Conservation (phyloP, 164 flowering plant species). For the Chimonanthus praecox region DNA sequence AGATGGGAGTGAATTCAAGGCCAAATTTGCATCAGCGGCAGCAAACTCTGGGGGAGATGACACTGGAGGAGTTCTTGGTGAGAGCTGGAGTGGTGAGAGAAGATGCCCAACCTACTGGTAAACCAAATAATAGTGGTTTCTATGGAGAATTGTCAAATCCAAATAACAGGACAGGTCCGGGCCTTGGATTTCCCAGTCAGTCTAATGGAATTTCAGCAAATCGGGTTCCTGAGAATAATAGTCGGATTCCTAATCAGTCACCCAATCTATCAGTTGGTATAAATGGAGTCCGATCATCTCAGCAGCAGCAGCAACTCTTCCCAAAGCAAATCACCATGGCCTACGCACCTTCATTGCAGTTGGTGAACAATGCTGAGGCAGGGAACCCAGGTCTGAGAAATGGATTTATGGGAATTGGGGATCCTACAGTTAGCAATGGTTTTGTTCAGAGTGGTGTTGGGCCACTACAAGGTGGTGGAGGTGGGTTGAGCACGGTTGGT, state of each 20-base stretch:
- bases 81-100: slow-evolving; percentile 73
- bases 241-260: slow-evolving; percentile 17
- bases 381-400: slow-evolving; percentile 40
- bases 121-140: slow-evolving; percentile 21
- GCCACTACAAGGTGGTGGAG: slow-evolving; percentile 28
- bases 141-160: slow-evolving; percentile 16
- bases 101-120: slow-evolving; percentile 29
- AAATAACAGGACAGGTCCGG: slow-evolving; percentile 16
- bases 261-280: slow-evolving; percentile 15
- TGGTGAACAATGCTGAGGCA: slow-evolving; percentile 29
- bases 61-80: slow-evolving; percentile 78
- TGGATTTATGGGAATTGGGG: slow-evolving; percentile 47
- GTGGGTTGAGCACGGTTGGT: slow-evolving; percentile 47
- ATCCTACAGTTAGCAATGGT: slow-evolving; percentile 31
- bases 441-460: slow-evolving; percentile 32
- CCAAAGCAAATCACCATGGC: slow-evolving; percentile 34
- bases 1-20: slow-evolving; percentile 13
- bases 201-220: slow-evolving; percentile 16
- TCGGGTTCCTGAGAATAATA: slow-evolving; percentile 7
- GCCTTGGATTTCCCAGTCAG: slow-evolving; percentile 25
- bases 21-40: slow-evolving; percentile 23
- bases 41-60: slow-evolving; percentile 46
- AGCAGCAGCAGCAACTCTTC: slow-evolving; percentile 26
- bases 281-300: slow-evolving; percentile 23
- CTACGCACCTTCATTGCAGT: slow-evolving; percentile 36